Base-by-base conservation (phyloP, 2,329 filamentous ascomycete species). In the Botryotinia narcissicola region DNA sequence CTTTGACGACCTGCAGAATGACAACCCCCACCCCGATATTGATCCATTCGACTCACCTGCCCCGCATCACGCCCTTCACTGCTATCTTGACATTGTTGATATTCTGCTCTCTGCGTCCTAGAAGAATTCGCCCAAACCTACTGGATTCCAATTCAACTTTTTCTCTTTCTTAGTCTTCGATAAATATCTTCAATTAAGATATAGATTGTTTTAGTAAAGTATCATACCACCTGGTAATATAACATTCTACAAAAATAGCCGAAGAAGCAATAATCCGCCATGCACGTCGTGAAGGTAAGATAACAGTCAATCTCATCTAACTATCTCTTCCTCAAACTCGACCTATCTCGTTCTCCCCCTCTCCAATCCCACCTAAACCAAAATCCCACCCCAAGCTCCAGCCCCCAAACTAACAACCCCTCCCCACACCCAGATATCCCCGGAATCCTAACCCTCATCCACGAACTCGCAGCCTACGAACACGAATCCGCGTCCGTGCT, bases 391-490 rank as follows among this genome's bases (percentile, higher is more conserved):
- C 14, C n/a, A 42, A 22, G 14, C 7, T 6, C 6, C 10, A n/a
- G n/a, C 16, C 1, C 2, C 25, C 35, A 42, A 35, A 68, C 71
- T 69, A 72, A 72, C 16, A 7, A 32, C 5, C 1, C 22, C 22
- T 51, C 35, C 7, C 48, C 67, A 20, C 22, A 0, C 16, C 22
- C 76, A 97, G 95, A 98, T 80, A 89, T 97, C 73, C 88, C 91
- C 37, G 85, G 86, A n/a, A 97, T 98, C 81, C 89, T 97, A 40
- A 83, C 86, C 77, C 86, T 98, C 80, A 94, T 98, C 83, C 88
- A 90, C 72, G 95, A 94, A 80, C 90, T 98, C 14, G 95, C 95
- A 77, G 89, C 91, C 78, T 97, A 98, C 85, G 94, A 98, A 82
- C 90, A 95, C 42, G 92, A 92, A 79, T 85, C 91, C 4, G 85